phyloP scores from a whole-genome alignment of 1,139 yeast genomes.

The Pichia sp. region DNA sequence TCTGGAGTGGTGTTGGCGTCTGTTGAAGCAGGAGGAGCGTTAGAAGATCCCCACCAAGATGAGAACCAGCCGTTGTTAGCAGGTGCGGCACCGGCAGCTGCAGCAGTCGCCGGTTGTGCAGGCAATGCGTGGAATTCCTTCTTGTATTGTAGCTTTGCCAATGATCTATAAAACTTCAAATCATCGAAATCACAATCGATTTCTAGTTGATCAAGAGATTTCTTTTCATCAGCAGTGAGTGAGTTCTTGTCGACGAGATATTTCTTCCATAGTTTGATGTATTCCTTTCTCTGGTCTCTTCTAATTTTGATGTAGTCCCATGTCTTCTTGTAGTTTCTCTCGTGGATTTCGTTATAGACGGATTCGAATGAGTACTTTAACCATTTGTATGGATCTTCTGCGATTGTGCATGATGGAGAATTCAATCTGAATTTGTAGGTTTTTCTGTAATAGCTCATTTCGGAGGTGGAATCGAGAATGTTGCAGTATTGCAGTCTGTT shows the following conservation, averaged over 20 bases:
- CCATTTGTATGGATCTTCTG: conserved; percentile 80
- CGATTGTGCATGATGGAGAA: conserved; percentile 61
- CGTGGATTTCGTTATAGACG: conserved; percentile 77
- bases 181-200: conserved; percentile 68
- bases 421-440: conserved; percentile 72
- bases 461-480: conserved; percentile 76
- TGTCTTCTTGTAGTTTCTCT: conserved; percentile 76
- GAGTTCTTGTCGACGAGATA: conserved; percentile 31
- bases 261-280: conserved; percentile 69
- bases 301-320: conserved; percentile 80
- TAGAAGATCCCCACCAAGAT: conserved; percentile 51
- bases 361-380: conserved; percentile 73
- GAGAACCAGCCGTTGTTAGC: conserved; percentile 51
- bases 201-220: conserved; percentile 54
- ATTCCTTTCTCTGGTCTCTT: conserved; percentile 68
- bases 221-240: conserved; percentile 37
- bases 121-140: conserved; percentile 43
- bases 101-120: conserved; percentile 4
- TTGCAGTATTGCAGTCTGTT: conserved; percentile 86
- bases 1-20: conserved; percentile 1
- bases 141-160: conserved; percentile 66
- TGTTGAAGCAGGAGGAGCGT: conserved; percentile 13
- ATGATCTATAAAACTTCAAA: conserved; percentile 77
- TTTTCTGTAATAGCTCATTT: conserved; percentile 73
- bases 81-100: background rate